Conservation (phyloP, 2,329 filamentous ascomycete genomes). For the Penicillium aurantiogriseum region DNA sequence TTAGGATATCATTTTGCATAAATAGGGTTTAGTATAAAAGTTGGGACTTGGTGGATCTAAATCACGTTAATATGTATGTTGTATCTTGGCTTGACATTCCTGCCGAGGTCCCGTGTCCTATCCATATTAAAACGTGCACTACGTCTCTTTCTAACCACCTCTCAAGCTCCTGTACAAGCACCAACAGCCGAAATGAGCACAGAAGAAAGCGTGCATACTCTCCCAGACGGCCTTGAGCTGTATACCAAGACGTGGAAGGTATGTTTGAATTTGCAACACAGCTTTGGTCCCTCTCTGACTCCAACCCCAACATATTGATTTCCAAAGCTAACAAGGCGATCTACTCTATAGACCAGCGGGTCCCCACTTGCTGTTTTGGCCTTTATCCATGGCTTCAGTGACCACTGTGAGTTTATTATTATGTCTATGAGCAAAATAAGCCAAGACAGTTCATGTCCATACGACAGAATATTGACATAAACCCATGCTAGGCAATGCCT, state of each 20-base stretch:
- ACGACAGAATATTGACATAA: background rate
- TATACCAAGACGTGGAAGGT: constrained; percentile 65
- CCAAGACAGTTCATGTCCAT: background rate
- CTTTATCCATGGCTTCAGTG: constrained; percentile 87
- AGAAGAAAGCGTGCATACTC: constrained; percentile 53
- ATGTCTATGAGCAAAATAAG: background rate
- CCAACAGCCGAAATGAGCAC: constrained; percentile 31
- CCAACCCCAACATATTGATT: background rate
- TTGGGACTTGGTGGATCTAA: background rate
- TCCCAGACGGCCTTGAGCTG: constrained; percentile 54
- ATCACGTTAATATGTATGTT: background rate
- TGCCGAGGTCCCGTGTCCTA: background rate
- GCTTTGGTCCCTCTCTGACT: background rate
- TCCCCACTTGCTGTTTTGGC: constrained; percentile 66
- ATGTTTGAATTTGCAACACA: constrained; percentile 26
- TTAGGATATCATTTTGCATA: background rate
- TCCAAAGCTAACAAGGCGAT: background rate
- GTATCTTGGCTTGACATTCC: background rate
- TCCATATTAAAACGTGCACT: background rate
- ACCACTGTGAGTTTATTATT: constrained; percentile 57
- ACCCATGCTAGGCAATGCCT: constrained; percentile 60
- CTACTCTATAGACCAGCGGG: constrained; percentile 3
- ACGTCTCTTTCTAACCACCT: background rate
- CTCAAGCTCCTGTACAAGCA: background rate
- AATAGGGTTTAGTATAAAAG: background rate